Conservation (phyloP, 2,329 filamentous ascomycete genomes). For the Tetracladium maxilliforme region DNA sequence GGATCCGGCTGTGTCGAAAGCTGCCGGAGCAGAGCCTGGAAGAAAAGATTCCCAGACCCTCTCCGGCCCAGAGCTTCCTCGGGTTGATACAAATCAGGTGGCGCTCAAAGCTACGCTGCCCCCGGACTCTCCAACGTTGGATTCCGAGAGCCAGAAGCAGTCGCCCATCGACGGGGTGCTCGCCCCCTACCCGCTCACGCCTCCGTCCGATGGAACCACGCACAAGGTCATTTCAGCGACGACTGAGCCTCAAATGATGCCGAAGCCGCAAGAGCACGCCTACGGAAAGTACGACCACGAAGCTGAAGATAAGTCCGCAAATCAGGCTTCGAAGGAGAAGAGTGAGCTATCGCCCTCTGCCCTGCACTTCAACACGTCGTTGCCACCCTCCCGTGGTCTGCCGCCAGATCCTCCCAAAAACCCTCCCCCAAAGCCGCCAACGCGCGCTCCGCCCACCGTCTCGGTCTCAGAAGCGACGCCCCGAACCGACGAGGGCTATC, state of each 20-base stretch:
- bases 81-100: too few species aligned
- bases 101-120: neutral
- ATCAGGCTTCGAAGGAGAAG: too few species aligned
- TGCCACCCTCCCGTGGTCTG: constrained; percentile 42
- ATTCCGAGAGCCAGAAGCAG: constrained; percentile 11
- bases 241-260: too few species aligned
- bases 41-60: too few species aligned
- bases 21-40: too few species aligned
- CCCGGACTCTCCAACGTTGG: constrained; percentile 3
- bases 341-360: too few species aligned
- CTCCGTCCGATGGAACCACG: constrained; percentile 35
- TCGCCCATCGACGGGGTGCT: constrained; percentile 45
- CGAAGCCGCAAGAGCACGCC: constrained; percentile 43
- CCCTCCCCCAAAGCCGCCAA: constrained; percentile 13
- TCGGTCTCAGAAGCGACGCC: too few species aligned
- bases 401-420: constrained; percentile 23
- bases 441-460: constrained; percentile 6
- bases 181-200: constrained; percentile 51
- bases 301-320: constrained; percentile 32
- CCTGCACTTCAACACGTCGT: constrained; percentile 30
- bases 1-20: too few species aligned
- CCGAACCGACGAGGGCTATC: constrained; percentile 34
- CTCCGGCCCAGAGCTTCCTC: too few species aligned
- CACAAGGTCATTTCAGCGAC: constrained; percentile 22
- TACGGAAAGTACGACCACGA: constrained; percentile 40